A percentile compares a stretch with the other conserved stretches of the same genome.
Evolutionary conservation across 2,329 filamentous ascomycete genomes (phyloP).

Genomic region (Coniochaeta prunicola): DNA sequence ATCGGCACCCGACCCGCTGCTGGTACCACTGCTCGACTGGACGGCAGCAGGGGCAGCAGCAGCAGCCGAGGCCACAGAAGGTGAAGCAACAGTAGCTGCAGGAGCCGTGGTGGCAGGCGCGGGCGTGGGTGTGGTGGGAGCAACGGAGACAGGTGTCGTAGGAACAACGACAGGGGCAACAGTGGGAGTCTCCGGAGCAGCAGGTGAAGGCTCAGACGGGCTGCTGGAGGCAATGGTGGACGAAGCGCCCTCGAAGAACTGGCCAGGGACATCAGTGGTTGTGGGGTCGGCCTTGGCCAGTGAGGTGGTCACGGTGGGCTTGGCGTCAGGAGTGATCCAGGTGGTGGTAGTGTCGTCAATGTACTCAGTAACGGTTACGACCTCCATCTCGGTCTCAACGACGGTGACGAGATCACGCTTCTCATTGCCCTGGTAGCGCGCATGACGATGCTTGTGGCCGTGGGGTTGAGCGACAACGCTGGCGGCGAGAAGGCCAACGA

Average conservation of each 20-base stretch:
- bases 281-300: slow-evolving; percentile 11
- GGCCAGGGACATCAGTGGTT: slow-evolving; percentile 16
- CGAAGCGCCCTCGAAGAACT: slow-evolving; percentile 24
- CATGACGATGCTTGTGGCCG: slow-evolving; percentile 24
- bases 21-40: slow-evolving; percentile 9
- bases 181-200: slow-evolving; percentile 17
- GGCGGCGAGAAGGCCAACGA: slow-evolving; percentile 35
- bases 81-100: slow-evolving; percentile 8
- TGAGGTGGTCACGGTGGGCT: slow-evolving; percentile 14
- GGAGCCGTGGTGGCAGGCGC: slow-evolving; percentile 11
- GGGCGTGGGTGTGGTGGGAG: slow-evolving; percentile 9
- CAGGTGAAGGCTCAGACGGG: slow-evolving; percentile 4
- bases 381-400: slow-evolving; percentile 41
- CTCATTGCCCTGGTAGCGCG: slow-evolving; percentile 28
- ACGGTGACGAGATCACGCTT: slow-evolving; percentile 38
- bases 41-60: slow-evolving; percentile 13
- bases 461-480: slow-evolving; percentile 43
- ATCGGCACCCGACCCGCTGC: slow-evolving; percentile 16
- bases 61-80: slow-evolving; percentile 12
- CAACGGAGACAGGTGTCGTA: slow-evolving; percentile 18
- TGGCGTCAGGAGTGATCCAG: slow-evolving; percentile 27
- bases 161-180: slow-evolving; percentile 15
- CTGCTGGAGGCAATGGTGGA: slow-evolving; percentile 8
- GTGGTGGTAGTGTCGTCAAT: slow-evolving; percentile 42
- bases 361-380: slow-evolving; percentile 40